A percentile compares a stretch with the other conserved stretches of the same genome.
phyloP scores from a whole-genome alignment of 2,329 filamentous ascomycete genomes.

The Fusarium sp. region DNA sequence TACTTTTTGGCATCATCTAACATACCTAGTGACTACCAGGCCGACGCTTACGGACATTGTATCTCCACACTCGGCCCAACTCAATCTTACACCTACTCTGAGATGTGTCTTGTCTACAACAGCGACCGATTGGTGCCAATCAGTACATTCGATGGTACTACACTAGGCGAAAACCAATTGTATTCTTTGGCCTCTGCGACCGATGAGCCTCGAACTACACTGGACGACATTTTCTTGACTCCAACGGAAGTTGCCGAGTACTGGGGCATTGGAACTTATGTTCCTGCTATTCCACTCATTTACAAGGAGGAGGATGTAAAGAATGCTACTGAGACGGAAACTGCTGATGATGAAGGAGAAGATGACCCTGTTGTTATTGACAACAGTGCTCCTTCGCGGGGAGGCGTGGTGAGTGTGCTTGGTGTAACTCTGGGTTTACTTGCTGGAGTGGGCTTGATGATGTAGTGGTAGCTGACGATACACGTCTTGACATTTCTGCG shows the following conservation, averaged over 20 bases:
- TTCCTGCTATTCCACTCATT: background rate
- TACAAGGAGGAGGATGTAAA: background rate
- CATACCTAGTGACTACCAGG: background rate
- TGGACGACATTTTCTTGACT: background rate
- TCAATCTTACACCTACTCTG: background rate
- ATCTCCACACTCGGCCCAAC: background rate
- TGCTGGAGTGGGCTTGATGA: background rate
- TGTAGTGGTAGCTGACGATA: background rate
- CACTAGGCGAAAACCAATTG: background rate
- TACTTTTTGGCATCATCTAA: background rate
- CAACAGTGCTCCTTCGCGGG: background rate
- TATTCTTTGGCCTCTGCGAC: background rate
- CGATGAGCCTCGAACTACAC: background rate
- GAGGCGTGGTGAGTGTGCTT: background rate
- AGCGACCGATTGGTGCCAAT: background rate
- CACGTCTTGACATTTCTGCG: background rate
- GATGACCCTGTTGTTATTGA: background rate
- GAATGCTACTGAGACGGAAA: background rate
- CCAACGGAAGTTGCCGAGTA: background rate
- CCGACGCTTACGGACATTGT: background rate
- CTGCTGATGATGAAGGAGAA: background rate
- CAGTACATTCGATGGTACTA: background rate
- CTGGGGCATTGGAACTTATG: background rate
- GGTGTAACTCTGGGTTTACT: background rate
- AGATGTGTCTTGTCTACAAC: background rate